These are phyloP conservation scores for Russula dissimulans DNA, from an alignment of 768 basidiomycete species.

Conservation along the genomic window DNA sequence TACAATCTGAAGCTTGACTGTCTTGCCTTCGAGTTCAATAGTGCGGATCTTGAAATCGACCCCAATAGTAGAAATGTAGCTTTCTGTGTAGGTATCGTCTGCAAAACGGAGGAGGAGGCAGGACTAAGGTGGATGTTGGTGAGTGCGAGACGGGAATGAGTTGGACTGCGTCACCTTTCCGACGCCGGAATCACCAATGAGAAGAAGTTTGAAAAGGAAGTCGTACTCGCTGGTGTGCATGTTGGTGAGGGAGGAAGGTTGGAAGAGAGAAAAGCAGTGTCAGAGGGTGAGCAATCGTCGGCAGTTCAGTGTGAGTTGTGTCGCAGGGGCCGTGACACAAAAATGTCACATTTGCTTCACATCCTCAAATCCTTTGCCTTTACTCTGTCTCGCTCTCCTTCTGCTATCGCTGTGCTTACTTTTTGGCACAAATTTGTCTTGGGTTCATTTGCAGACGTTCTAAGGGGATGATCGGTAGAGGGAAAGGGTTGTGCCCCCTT, in stretches of 20 bases:
- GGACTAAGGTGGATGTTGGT: constrained; percentile 46
- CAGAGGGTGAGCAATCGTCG: constrained; percentile 4
- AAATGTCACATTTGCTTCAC: constrained; percentile 27
- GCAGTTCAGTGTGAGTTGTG: background rate
- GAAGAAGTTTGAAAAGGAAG: constrained; percentile 91
- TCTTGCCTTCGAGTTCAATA: constrained; percentile 97
- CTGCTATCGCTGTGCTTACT: constrained; percentile 50
- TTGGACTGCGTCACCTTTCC: constrained; percentile 54
- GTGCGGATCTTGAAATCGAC: constrained; percentile 99
- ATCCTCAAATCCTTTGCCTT: constrained; percentile 30
- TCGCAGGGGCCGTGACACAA: constrained; percentile 31
- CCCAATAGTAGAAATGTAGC: constrained; percentile 95
- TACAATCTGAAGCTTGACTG: constrained; percentile 97
- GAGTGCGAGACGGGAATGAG: constrained; percentile 10
- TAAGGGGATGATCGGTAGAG: constrained; percentile 30
- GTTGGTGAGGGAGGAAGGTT: constrained; percentile 21
- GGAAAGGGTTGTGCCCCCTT: constrained; percentile 22
- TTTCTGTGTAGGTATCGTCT: constrained; percentile 96
- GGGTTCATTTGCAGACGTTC: constrained; percentile 44
- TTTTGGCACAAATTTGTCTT: constrained; percentile 36
- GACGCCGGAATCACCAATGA: constrained; percentile 94
- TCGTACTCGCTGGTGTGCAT: constrained; percentile 95
- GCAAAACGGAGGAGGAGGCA: constrained; percentile 87
- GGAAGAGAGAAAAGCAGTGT: constrained; percentile 11
- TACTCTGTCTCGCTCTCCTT: too few relatives aligned